phyloP scores from a whole-genome alignment of 1,284 basidiomycete species.

The Coniferiporia sulphurascens region DNA sequence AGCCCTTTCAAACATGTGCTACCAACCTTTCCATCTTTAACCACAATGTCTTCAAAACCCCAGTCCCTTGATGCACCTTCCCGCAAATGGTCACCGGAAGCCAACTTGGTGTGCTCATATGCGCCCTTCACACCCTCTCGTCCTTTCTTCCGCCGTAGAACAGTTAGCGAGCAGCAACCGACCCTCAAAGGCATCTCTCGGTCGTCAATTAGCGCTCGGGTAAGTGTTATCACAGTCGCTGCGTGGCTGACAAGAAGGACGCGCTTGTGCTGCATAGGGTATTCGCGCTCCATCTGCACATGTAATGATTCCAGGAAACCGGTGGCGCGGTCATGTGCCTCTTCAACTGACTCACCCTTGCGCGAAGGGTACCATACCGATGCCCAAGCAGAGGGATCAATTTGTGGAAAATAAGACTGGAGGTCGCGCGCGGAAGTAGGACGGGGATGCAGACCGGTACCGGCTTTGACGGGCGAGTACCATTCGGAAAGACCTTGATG shows the following conservation, averaged over 20 bases:
- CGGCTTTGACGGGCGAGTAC: constrained; percentile 70
- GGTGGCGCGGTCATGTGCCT: constrained; percentile 57
- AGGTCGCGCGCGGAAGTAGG: constrained; percentile 50
- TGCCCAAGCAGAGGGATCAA: constrained; percentile 55
- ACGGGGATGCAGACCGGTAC: constrained; percentile 71
- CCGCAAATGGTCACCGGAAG: constrained; percentile 53
- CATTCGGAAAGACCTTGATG: constrained; percentile 71
- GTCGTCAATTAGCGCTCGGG: constrained; percentile 54
- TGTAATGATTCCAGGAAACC: constrained; percentile 51
- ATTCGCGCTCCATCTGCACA: constrained; percentile 42
- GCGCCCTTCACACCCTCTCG: constrained; percentile 30
- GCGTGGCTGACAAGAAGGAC: constrained; percentile 77
- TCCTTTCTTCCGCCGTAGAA: constrained; percentile 33
- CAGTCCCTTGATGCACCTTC: constrained; percentile 66
- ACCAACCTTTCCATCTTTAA: constrained; percentile 44
- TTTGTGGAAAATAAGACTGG: constrained; percentile 47
- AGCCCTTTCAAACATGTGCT: neutral
- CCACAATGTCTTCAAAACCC: constrained; percentile 71
- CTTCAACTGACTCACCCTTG: constrained; percentile 63
- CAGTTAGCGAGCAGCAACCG: constrained; percentile 67
- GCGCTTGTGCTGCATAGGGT: constrained; percentile 38
- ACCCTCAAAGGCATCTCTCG: constrained; percentile 47
- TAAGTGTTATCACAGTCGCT: constrained; percentile 71
- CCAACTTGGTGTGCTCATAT: constrained; percentile 47
- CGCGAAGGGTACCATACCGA: constrained; percentile 67